phyloP scores from a whole-genome alignment of 164 flowering plant genomes.

The Magnolia officinalis region DNA sequence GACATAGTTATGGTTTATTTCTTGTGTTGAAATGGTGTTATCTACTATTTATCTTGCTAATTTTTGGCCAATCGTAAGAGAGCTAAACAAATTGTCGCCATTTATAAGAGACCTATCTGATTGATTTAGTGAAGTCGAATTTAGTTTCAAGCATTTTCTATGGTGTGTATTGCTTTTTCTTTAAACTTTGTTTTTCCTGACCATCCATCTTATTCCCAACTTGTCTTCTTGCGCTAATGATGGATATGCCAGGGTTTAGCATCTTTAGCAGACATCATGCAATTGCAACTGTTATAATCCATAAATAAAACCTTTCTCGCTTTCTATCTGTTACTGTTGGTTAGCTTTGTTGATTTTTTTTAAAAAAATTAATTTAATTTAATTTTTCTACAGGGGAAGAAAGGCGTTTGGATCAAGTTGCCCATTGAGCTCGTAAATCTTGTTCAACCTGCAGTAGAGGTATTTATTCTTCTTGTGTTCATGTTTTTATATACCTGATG shows the following conservation, averaged over 20 bases:
- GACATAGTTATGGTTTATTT: background rate
- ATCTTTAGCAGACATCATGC: background rate
- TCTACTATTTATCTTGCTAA: background rate
- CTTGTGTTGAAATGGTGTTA: background rate
- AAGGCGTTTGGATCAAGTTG: slow-evolving; percentile 44
- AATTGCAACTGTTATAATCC: background rate
- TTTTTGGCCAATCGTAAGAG: too few species aligned
- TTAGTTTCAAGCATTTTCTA: background rate
- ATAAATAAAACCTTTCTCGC: background rate
- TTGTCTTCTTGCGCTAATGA: background rate
- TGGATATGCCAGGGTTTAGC: background rate
- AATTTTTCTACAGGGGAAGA: slow-evolving; percentile 32
- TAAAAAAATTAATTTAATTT: too few species aligned
- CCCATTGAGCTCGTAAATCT: slow-evolving; percentile 41
- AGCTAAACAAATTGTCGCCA: background rate
- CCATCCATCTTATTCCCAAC: background rate
- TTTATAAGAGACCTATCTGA: background rate
- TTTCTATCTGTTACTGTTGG: background rate
- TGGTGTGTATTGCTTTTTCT: background rate
- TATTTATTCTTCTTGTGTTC: background rate
- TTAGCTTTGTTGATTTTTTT: background rate
- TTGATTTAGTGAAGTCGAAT: background rate
- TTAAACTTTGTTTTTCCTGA: background rate
- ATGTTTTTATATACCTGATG: background rate
- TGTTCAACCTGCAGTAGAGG: slow-evolving; percentile 41